Base-by-base conservation (phyloP, 2,329 filamentous ascomycete genomes). In the Elsinoe ampelina region DNA sequence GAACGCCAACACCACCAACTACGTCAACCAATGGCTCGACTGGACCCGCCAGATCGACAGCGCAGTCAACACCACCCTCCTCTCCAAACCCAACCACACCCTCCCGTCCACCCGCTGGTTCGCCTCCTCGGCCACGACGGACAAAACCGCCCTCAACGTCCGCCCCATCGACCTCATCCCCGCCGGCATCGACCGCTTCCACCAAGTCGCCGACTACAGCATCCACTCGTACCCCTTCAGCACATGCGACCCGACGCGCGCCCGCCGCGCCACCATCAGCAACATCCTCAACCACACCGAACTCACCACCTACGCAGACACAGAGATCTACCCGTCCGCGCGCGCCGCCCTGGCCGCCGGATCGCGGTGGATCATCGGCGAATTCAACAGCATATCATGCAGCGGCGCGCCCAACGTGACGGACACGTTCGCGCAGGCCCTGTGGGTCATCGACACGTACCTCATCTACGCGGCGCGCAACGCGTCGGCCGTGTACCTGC, bases 341-440 rank as follows among this genome's bases (percentile, higher is more conserved):
- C 55, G 62, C 38, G 64, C 65, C 2, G 64, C 65, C 3, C 59
- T 66, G 8, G 64, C 63, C 26, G 58, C 60, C 6, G 64, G 63
- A 17, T 62, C 52, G n/a, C 57, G 58, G 1, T 67, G 65, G 65
- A 61, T 67, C 47, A 67, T 73, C 13, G 72, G 70, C 36, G 72
- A 74, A 58, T 71, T 70, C 62, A 74, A 73, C 64, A 70, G 67
- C 3, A 70, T 74, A 48, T 67, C 71, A 5, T 74, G 71, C 59
- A 66, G 64, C n/a, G 72, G 72, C 6, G 66, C 65, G 22, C 69
- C 70, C 0, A 66, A 67, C 57, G 70, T 74, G n/a, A 69, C 68
- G 2, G 71, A 74, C 58, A 72, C 70, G 0, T 73, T 73, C 55
- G 70, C 69, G 1, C 67, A 72, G 56, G 71, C 72, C 0, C 63